These are phyloP conservation scores for Ogataea pilisensis DNA, from an alignment of 805 yeast species.

Conservation along the genomic window DNA sequence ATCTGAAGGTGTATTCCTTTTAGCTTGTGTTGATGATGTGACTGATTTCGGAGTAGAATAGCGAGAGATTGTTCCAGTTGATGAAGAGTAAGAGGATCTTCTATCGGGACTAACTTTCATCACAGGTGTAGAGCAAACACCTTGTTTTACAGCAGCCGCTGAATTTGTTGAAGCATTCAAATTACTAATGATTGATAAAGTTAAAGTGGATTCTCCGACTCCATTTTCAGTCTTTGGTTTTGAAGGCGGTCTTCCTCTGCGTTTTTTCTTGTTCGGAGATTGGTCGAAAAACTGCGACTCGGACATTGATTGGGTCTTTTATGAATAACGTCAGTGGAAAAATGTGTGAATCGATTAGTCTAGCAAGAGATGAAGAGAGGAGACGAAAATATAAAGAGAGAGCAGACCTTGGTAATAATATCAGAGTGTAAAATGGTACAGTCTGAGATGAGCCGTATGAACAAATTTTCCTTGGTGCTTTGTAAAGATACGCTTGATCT, in stretches of 20 bases:
- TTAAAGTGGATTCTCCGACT: conserved; percentile 26
- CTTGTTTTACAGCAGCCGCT: conserved; percentile 28
- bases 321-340: no score
- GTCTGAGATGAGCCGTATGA: no score
- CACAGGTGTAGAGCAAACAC: conserved; percentile 29
- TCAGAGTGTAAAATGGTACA: no score
- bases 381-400: no score
- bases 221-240: conserved; percentile 17
- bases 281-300: conserved; percentile 13
- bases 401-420: no score
- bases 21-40: not conserved
- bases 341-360: no score
- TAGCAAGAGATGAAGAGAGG: no score
- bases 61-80: conserved; percentile 11
- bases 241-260: conserved; percentile 31
- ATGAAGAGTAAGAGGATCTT: conserved; percentile 10
- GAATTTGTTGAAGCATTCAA: conserved; percentile 24
- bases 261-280: conserved; percentile 21
- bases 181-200: conserved; percentile 17
- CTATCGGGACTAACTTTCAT: conserved; percentile 29
- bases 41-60: conserved; percentile 10
- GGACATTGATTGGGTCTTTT: no score
- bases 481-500: no score
- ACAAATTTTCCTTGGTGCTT: no score
- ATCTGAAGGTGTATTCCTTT: not conserved